Evolutionary conservation across 83 land plant species (phyloP).

Genomic region (Thuja plicata): DNA sequence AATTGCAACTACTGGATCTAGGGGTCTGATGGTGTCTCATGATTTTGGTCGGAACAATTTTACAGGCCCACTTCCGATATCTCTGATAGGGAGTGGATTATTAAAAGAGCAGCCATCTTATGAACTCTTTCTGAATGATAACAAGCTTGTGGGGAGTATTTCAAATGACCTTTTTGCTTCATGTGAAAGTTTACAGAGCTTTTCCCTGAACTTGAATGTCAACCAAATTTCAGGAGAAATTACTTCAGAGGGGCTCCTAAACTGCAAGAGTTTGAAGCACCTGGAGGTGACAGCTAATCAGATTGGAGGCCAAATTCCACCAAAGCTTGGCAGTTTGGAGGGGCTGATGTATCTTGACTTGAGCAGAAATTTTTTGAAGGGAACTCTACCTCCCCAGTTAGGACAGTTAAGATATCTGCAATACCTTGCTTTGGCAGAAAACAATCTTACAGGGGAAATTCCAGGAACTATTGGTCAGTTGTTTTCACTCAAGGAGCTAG

Average conservation of each 20-base stretch:
- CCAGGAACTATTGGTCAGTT: conserved; percentile 18
- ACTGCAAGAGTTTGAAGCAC: conserved; percentile 15
- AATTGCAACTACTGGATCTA: conserved; percentile 4
- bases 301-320: conserved; percentile 16
- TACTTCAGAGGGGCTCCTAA: neutral
- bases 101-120: conserved; percentile 19
- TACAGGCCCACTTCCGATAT: conserved; percentile 26
- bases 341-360: conserved; percentile 20
- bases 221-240: conserved; percentile 14
- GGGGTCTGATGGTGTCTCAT: conserved; percentile 27
- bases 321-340: conserved; percentile 7
- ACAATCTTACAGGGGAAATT: conserved; percentile 21
- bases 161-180: conserved; percentile 16
- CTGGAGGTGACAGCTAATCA: conserved; percentile 14
- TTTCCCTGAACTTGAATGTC: conserved; percentile 11
- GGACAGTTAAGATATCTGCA: conserved; percentile 19
- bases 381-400: conserved; percentile 15
- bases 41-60: conserved; percentile 56
- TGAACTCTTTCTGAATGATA: conserved; percentile 37
- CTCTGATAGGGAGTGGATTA: conserved; percentile 22
- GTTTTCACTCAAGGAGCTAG: conserved; percentile 4
- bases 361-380: conserved; percentile 17
- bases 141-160: conserved; percentile 34
- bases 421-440: conserved; percentile 14
- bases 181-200: conserved; percentile 7